Conservation (phyloP, 495 filamentous ascomycete genomes). For the Penicillium goetzii region DNA sequence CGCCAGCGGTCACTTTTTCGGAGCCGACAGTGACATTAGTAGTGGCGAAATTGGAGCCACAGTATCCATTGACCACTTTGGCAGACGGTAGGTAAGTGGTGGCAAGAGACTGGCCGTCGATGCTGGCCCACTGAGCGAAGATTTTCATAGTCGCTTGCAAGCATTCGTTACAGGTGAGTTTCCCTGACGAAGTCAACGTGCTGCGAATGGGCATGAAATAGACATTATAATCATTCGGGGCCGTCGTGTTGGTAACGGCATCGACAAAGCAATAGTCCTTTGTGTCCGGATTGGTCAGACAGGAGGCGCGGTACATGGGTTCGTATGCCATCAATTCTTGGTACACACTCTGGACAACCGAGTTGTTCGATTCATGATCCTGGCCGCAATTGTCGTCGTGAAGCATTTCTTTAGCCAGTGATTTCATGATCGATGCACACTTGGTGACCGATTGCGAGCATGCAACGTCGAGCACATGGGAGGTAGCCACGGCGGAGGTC, state of each 20-base stretch:
- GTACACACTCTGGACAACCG: slow-evolving; percentile 74
- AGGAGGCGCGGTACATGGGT: slow-evolving; percentile 76
- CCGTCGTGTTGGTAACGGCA: slow-evolving; percentile 74
- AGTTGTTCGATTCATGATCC: slow-evolving; percentile 68
- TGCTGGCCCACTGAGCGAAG: slow-evolving; percentile 63
- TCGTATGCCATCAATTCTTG: slow-evolving; percentile 72
- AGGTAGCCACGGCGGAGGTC: slow-evolving; percentile 65
- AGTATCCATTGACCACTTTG: slow-evolving; percentile 63
- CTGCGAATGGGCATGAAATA: slow-evolving; percentile 85
- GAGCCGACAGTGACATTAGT: slow-evolving; percentile 54
- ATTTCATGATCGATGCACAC: slow-evolving; percentile 63
- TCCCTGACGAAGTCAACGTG: slow-evolving; percentile 57
- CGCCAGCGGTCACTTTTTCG: slow-evolving; percentile 18
- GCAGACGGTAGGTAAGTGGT: slow-evolving; percentile 66
- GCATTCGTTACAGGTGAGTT: slow-evolving; percentile 72
- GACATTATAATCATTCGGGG: slow-evolving; percentile 68
- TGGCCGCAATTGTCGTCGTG: slow-evolving; percentile 63
- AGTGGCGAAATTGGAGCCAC: slow-evolving; percentile 66
- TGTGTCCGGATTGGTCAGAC: slow-evolving; percentile 59
- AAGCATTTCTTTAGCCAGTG: slow-evolving; percentile 62
- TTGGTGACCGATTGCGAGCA: slow-evolving; percentile 63
- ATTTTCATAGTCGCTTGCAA: slow-evolving; percentile 70
- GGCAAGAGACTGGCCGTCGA: slow-evolving; percentile 59
- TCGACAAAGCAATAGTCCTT: slow-evolving; percentile 71
- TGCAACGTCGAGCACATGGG: slow-evolving; percentile 69